Evolutionary conservation across 2,329 filamentous ascomycete species (phyloP), one percentile per base, ranked within the genome.

Genomic region (Juglanconis sp.): DNA sequence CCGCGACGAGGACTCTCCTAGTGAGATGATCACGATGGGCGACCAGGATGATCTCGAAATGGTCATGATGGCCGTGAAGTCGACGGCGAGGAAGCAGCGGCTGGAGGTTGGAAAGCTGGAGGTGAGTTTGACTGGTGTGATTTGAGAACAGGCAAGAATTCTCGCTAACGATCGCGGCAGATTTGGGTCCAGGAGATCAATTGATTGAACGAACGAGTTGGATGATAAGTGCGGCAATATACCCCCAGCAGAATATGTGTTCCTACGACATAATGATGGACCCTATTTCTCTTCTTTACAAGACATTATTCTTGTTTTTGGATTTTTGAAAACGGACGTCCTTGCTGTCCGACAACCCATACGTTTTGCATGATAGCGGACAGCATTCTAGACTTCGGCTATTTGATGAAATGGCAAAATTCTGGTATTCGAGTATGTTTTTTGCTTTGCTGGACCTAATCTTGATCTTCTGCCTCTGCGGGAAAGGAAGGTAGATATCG

Each of bases 21-120:
- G 89, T 3, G 94, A 98, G 70, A 94, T 97, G 90, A 96, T 99
- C 70, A 97, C 94, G 36, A 89, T 99, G 85, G 92, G 90, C 35
- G 95, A 99, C 73, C 91, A 97, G 74, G 95, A 99, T 70, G 95
- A 99, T 77, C 76, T 97, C 64, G 93, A 98, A 54, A 90, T 97
- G 86, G 87, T 91, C 34, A 81, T 98, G 57, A 83, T 85, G 72
- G 83, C 80, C 51, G 87, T 88, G 6, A 90, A 86, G 73, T 83
- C 83, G 53, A 77, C 79, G 61, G 92, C 90, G 52, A 85, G 81
- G 75, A 90, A 85, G 73, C 89, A 94, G 71, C 85, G 87, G 68
- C 81, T 83, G 64, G 93, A 96, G 64, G 89, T 92, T 79, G 92
- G 91, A 56, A 97, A 96, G 83, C 87, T 97, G 86, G 95, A 98